Evolutionary conservation across 805 yeast genomes (phyloP).

Genomic region (Nakazawaea ernobii): DNA sequence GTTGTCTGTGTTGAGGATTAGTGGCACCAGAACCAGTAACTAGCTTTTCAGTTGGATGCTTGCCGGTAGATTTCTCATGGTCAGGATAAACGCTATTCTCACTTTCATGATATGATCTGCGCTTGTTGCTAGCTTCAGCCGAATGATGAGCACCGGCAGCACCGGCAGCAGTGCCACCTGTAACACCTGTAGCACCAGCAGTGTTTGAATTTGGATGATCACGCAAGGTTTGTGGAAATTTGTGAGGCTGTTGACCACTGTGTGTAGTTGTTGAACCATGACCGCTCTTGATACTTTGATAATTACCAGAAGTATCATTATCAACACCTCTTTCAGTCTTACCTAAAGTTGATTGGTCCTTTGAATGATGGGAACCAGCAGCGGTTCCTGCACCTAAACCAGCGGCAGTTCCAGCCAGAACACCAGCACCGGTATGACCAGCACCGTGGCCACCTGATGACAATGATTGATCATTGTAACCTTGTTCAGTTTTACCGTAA

Average conservation of each 20-base stretch:
- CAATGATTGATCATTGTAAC: slow-evolving; percentile 6
- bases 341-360: neutral
- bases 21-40: slow-evolving; percentile 8
- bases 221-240: neutral
- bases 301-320: neutral
- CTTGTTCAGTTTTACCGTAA: slow-evolving; percentile 6
- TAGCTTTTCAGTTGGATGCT: slow-evolving; percentile 1
- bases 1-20: slow-evolving; percentile 2
- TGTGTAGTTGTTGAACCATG: slow-evolving; percentile 2
- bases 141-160: slow-evolving; percentile 7
- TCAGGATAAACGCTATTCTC: slow-evolving; percentile 9
- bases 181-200: neutral
- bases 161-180: neutral
- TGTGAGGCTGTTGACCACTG: neutral
- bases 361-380: neutral
- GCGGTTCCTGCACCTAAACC: neutral
- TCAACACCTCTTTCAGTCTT: neutral
- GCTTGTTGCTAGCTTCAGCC: neutral
- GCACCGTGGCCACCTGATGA: neutral
- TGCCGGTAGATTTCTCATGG: neutral
- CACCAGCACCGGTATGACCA: slow-evolving; percentile 2
- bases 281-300: slow-evolving; percentile 3
- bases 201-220: neutral
- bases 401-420: neutral
- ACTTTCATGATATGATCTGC: neutral